phyloP scores from a whole-genome alignment of 2,329 filamentous ascomycete genomes.

The Xylaria arbuscula region DNA sequence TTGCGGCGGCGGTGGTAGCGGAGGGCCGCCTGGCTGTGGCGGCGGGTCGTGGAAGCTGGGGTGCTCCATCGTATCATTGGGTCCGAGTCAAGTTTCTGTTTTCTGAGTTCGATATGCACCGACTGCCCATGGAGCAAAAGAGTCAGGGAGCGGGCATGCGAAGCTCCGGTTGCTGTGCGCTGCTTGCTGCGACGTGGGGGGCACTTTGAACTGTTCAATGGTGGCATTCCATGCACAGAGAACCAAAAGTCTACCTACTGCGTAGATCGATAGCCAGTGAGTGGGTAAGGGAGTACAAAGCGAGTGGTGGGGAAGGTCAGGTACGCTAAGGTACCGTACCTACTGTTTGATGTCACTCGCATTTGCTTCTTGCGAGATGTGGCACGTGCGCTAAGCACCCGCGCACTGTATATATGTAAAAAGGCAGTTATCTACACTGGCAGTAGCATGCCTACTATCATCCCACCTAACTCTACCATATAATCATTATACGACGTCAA shows the following conservation, averaged over 20 bases:
- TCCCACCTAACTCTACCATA: no score
- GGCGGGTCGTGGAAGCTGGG: conserved; percentile 60
- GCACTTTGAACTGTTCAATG: not conserved
- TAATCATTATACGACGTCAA: not conserved
- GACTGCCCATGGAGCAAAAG: conserved; percentile 43
- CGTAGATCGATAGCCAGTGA: not conserved
- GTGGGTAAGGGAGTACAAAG: not conserved
- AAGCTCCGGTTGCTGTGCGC: conserved; percentile 18
- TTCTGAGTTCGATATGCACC: conserved; percentile 27
- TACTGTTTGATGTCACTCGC: conserved; percentile 32
- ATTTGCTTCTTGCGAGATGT: conserved; percentile 15
- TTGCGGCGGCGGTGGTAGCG: conserved; percentile 53
- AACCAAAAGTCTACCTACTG: not conserved
- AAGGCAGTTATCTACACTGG: no score
- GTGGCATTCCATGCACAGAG: not conserved
- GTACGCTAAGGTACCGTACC: no score
- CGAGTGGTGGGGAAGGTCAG: not conserved
- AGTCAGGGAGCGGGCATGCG: conserved; percentile 10
- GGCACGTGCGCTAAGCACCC: conserved; percentile 30
- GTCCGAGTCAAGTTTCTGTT: conserved; percentile 26
- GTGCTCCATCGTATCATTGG: conserved; percentile 63
- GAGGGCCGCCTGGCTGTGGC: conserved; percentile 55
- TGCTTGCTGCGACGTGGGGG: conserved; percentile 28
- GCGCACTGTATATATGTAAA: not conserved
- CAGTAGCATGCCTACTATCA: no score